These are phyloP conservation scores for Debaryomyces subglobosus DNA, from an alignment of 1,139 yeast genomes.

Conservation along the genomic window DNA sequence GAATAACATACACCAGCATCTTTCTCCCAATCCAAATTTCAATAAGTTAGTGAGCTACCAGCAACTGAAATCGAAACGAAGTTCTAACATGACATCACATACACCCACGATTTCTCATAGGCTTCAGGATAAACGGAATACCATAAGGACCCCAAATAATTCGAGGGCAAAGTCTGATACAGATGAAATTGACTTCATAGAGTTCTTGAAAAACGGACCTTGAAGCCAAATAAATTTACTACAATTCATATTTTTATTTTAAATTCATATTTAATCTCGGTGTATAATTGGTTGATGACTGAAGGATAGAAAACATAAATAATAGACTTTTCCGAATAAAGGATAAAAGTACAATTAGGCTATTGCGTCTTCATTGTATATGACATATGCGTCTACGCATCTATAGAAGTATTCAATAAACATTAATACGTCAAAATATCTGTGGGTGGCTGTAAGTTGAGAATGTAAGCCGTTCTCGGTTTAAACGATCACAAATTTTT, in stretches of 20 bases:
- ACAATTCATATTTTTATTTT: neutral
- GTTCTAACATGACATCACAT: conserved; percentile 13
- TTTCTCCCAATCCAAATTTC: conserved; percentile 15
- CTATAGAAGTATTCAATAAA: neutral
- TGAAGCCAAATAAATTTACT: neutral
- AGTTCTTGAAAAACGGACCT: conserved; percentile 51
- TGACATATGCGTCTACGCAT: neutral
- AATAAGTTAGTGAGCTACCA: conserved; percentile 5
- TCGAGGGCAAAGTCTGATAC: neutral
- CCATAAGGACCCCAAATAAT: neutral
- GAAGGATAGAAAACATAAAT: neutral
- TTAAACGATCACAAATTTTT: neutral
- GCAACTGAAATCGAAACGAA: conserved; percentile 5
- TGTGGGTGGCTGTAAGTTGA: neutral
- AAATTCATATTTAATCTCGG: neutral
- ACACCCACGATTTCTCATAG: conserved; percentile 18
- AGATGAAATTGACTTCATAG: conserved; percentile 50
- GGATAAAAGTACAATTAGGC: neutral
- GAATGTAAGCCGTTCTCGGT: neutral
- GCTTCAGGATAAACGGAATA: neutral
- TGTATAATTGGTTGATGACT: neutral
- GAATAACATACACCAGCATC: conserved; percentile 5
- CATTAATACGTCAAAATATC: neutral
- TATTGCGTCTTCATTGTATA: neutral
- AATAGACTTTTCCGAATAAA: neutral